A percentile compares a stretch with the other conserved stretches of the same genome.
Conservation (phyloP, 2,329 filamentous ascomycete species). For the Fusarium globosum region DNA sequence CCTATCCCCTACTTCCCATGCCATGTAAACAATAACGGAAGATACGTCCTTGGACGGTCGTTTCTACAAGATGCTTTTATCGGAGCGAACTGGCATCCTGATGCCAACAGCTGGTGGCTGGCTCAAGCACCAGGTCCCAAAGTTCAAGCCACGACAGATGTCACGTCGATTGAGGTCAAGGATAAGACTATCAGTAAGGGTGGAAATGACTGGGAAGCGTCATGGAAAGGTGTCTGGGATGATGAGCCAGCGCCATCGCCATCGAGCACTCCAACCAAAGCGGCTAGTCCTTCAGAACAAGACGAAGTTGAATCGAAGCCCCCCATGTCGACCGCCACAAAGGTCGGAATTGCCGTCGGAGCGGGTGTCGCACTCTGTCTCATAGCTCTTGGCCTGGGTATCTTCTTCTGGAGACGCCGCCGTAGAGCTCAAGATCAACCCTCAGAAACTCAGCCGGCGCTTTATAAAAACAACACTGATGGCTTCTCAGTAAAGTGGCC, state of each 20-base stretch:
- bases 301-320: not conserved
- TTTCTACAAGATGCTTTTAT: constrained; percentile 59
- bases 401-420: not conserved
- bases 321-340: not conserved
- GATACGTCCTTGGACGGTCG: constrained; percentile 54
- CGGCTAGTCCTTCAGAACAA: not conserved
- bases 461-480: not conserved
- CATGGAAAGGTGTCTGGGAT: constrained; percentile 26
- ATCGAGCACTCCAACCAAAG: not conserved
- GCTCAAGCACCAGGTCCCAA: constrained; percentile 26
- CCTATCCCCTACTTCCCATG: constrained; percentile 51
- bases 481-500: not conserved
- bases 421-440: not conserved
- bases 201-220: constrained; percentile 27
- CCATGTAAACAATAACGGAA: constrained; percentile 37
- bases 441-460: not conserved
- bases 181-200: not conserved
- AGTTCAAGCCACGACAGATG: not conserved
- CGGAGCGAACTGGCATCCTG: constrained; percentile 52
- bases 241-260: not conserved
- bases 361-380: not conserved
- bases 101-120: constrained; percentile 31
- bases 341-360: not conserved
- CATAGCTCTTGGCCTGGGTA: not conserved
- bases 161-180: not conserved